Evolutionary conservation across 305 asterid genomes (phyloP).

Genomic region (Solanum hybrid): DNA sequence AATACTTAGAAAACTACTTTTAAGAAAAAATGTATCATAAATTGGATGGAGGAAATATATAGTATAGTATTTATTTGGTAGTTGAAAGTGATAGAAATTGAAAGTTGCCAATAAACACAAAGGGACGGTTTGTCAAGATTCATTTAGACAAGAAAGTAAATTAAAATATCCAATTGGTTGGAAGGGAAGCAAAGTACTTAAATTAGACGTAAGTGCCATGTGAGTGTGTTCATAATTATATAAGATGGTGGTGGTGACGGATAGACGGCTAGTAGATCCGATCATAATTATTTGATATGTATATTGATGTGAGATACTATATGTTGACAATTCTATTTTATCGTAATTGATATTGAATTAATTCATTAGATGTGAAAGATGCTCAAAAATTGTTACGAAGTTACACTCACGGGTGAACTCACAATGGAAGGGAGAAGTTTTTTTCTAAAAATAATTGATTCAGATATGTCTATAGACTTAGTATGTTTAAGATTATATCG

Average conservation of each 20-base stretch:
- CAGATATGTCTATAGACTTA: not conserved
- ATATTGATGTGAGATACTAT: not conserved
- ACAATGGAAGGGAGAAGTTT: not conserved
- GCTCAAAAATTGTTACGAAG: no score
- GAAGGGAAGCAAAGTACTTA: not conserved
- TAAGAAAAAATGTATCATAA: not conserved
- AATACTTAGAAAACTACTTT: not conserved
- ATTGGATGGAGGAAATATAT: not conserved
- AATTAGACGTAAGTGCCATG: not conserved
- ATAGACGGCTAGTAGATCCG: fast-evolving
- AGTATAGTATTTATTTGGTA: not conserved
- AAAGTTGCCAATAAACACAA: not conserved
- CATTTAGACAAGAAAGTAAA: not conserved
- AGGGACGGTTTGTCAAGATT: not conserved
- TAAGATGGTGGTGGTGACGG: not conserved
- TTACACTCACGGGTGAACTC: not conserved
- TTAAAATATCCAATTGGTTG: not conserved
- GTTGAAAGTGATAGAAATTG: not conserved
- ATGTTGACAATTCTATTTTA: no score
- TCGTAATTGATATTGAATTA: no score
- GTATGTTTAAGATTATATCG: no score
- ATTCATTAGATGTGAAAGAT: no score
- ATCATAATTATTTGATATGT: no score
- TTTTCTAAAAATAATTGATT: not conserved
- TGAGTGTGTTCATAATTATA: not conserved